phyloP scores from a whole-genome alignment of 352 stramenopile genomes.

The Elongisporangium undulatum region DNA sequence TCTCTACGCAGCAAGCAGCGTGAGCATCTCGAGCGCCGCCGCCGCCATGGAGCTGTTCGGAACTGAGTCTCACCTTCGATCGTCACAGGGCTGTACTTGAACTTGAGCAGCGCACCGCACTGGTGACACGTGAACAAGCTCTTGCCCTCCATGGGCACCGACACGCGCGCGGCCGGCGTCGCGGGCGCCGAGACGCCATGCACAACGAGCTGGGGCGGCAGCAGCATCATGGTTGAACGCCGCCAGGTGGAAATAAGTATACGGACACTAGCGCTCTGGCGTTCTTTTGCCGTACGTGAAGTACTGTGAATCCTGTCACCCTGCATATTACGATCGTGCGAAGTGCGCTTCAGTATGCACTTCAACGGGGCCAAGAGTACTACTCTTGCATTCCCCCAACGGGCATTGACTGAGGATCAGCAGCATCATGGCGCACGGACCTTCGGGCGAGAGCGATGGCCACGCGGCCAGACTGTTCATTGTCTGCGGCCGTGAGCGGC shows the following conservation, averaged over 20 bases:
- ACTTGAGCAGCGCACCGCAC: conserved; percentile 69
- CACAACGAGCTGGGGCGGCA: background rate
- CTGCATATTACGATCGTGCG: background rate
- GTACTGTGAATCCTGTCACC: background rate
- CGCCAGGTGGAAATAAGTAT: background rate
- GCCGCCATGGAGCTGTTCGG: background rate
- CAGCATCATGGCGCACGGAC: background rate
- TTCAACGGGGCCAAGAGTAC: background rate
- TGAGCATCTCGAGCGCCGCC: background rate
- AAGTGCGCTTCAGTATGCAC: background rate
- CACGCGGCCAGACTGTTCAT: conserved; percentile 43
- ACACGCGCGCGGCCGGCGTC: background rate
- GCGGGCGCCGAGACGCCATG: background rate
- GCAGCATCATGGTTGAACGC: background rate
- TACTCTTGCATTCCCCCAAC: background rate
- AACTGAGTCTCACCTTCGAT: conserved; percentile 38
- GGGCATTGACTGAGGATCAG: background rate
- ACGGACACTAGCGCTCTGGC: background rate
- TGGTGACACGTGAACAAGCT: conserved; percentile 74
- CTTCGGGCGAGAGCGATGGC: background rate
- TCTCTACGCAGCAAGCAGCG: conserved; percentile 18
- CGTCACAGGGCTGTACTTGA: conserved; percentile 46
- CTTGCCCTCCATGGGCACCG: conserved; percentile 62
- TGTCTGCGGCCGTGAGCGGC: conserved; percentile 62
- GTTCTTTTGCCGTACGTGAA: background rate